Conservation (phyloP, 2,329 filamentous ascomycete genomes). For the Fusarium nodosum region DNA sequence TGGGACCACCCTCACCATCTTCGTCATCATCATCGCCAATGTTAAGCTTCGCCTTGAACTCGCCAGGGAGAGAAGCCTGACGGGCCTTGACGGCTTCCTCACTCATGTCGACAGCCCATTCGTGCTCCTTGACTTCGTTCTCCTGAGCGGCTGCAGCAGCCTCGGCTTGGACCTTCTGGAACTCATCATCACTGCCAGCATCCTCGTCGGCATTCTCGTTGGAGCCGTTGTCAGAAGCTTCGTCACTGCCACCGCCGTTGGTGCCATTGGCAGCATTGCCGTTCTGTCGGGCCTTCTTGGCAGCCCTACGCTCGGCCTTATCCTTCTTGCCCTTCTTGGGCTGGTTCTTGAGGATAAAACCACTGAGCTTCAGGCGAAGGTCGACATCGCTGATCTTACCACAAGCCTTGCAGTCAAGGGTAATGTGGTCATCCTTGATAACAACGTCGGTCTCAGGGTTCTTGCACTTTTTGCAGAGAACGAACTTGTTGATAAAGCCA, state of each 20-base stretch:
- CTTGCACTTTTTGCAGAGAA: slow-evolving; percentile 99
- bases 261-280: slow-evolving; percentile 64
- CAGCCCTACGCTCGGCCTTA: slow-evolving; percentile 92
- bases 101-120: slow-evolving; percentile 98
- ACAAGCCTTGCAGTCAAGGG: slow-evolving; percentile 98
- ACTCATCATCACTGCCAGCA: slow-evolving; percentile 90
- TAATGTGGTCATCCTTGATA: slow-evolving; percentile 92
- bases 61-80: slow-evolving; percentile 90
- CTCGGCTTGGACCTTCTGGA: slow-evolving; percentile 81
- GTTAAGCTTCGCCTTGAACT: slow-evolving; percentile 92
- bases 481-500: slow-evolving; percentile 98
- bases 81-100: slow-evolving; percentile 95
- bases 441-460: slow-evolving; percentile 97
- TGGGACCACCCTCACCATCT: slow-evolving; percentile 81
- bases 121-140: slow-evolving; percentile 80
- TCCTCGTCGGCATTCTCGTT: slow-evolving; percentile 69
- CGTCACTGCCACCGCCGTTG: slow-evolving; percentile 68
- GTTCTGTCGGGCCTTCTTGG: slow-evolving; percentile 84
- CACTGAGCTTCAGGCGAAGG: slow-evolving; percentile 92
- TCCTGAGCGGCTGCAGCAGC: slow-evolving; percentile 64
- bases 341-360: slow-evolving; percentile 97
- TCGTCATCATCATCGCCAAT: slow-evolving; percentile 85
- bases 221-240: slow-evolving; percentile 64
- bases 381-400: slow-evolving; percentile 94
- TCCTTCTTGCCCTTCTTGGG: slow-evolving; percentile 97